phyloP scores from a whole-genome alignment of 352 stramenopile species.

The Globisporangium rhizosaccharum region DNA sequence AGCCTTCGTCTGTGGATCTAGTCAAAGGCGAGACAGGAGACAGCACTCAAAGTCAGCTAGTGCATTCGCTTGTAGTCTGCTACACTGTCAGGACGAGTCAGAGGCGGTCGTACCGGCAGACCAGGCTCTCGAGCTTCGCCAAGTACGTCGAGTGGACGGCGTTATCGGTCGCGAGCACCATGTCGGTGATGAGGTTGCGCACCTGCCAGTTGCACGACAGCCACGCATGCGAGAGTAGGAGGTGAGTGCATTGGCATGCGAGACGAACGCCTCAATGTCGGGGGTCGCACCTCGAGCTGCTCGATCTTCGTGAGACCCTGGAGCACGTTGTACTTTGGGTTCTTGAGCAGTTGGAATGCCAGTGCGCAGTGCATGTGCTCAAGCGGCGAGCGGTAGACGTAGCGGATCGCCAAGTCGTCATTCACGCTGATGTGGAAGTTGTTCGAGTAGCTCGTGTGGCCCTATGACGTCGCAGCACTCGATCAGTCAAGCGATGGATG shows the following conservation, averaged over 20 bases:
- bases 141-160: conserved; percentile 78
- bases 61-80: not conserved
- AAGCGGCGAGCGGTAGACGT: conserved; percentile 77
- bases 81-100: too few species aligned
- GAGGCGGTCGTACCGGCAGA: conserved; percentile 29
- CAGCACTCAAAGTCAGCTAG: not conserved
- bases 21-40: not conserved
- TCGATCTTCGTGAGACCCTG: conserved; percentile 67
- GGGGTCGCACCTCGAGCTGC: conserved; percentile 53
- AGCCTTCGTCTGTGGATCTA: conserved; percentile 31
- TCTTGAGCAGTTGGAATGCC: conserved; percentile 73
- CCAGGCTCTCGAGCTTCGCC: conserved; percentile 67
- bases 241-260: too few species aligned
- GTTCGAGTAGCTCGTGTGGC: conserved; percentile 86
- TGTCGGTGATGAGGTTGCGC: conserved; percentile 74
- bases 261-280: too few species aligned
- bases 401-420: conserved; percentile 73
- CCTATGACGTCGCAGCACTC: conserved; percentile 17
- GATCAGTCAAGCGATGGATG: not conserved
- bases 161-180: conserved; percentile 88
- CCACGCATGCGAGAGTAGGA: not conserved
- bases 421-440: conserved; percentile 84
- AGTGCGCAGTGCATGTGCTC: conserved; percentile 87
- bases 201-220: conserved; percentile 19
- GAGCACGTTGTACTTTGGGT: conserved; percentile 65